Evolutionary conservation across 768 basidiomycete species (phyloP), one percentile per base, ranked within the genome.

Genomic region (Sporobolomyces roseus): DNA sequence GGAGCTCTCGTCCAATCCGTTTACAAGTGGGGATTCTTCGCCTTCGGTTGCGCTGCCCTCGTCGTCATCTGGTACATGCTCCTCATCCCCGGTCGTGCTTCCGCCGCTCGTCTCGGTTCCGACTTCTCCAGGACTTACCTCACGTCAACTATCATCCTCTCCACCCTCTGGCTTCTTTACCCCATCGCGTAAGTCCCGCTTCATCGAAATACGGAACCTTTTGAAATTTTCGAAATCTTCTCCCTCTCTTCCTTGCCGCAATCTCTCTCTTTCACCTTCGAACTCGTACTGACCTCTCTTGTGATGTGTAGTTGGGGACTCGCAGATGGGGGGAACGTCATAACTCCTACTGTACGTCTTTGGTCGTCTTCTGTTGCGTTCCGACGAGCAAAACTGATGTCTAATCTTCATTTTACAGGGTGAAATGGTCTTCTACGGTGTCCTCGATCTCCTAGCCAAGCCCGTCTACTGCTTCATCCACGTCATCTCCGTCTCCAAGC

Each of bases 131-230:
- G 29, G 17, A 63, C 77, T 2, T 80, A 80, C 77, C 73, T 75
- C 51, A 71, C 41, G 25, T 80, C 81, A n/a, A 81, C 83, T 4
- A 72, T 70, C 19, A 81, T 81, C 78, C 79, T 86, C 67, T 79
- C 81, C n/a, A 80, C 84, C 77, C 79, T 85, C 71, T 85, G 83
- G 83, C 63, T 83, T 64, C 71, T 84, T n/a, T 85, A 85, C 78
- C 83, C 85, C 14, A 81, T 86, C 68, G 80, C 80, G 46, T 48
- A n/a, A n/a, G n/a, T n/a, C n/a, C n/a, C n/a, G n/a, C n/a, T n/a
- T n/a, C n/a, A n/a, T n/a, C n/a, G n/a, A n/a, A n/a, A n/a, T n/a
- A n/a, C n/a, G n/a, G n/a, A n/a, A n/a, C n/a, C n/a, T n/a, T n/a
- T n/a, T n/a, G n/a, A n/a, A n/a, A n/a, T n/a, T n/a, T n/a, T n/a